phyloP scores from a whole-genome alignment of 768 basidiomycete genomes.

The Trametes villosa region DNA sequence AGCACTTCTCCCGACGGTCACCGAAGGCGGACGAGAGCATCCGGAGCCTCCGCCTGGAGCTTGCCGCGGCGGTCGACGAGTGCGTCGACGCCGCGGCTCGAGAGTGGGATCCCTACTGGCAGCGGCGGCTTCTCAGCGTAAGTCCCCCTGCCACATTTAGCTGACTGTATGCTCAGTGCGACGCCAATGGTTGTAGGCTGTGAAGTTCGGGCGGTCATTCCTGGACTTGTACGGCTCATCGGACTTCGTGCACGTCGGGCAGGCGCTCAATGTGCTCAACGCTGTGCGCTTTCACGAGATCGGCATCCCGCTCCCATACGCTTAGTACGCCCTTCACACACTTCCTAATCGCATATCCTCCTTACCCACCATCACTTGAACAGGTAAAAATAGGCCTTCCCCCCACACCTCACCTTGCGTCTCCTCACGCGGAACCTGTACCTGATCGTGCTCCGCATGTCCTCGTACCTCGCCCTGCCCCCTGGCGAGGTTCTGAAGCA shows the following conservation, averaged over 20 bases:
- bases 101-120: slow-evolving; percentile 92
- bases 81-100: slow-evolving; percentile 93
- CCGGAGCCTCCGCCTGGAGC: slow-evolving; percentile 82
- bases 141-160: slow-evolving; percentile 22
- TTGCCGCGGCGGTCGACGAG: slow-evolving; percentile 85
- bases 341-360: neutral
- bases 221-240: slow-evolving; percentile 91
- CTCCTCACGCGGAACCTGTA: slow-evolving; percentile 89
- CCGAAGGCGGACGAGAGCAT: slow-evolving; percentile 95
- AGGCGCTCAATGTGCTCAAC: slow-evolving; percentile 91
- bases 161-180: neutral
- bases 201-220: slow-evolving; percentile 94
- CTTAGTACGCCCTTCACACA: slow-evolving; percentile 62
- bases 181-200: slow-evolving; percentile 61
- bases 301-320: slow-evolving; percentile 90
- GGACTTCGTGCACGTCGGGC: slow-evolving; percentile 92
- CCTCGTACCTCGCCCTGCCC: slow-evolving; percentile 79
- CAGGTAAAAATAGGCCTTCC: slow-evolving; percentile 86
- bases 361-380: slow-evolving; percentile 15
- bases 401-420: slow-evolving; percentile 78
- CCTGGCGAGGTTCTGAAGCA: slow-evolving; percentile 90
- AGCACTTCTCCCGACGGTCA: slow-evolving; percentile 80
- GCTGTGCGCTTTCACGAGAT: slow-evolving; percentile 91
- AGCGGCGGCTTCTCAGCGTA: slow-evolving; percentile 83
- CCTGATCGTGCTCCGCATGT: slow-evolving; percentile 89